Evolutionary conservation across 805 yeast genomes (phyloP).

Genomic region (Brettanomyces sp.): DNA sequence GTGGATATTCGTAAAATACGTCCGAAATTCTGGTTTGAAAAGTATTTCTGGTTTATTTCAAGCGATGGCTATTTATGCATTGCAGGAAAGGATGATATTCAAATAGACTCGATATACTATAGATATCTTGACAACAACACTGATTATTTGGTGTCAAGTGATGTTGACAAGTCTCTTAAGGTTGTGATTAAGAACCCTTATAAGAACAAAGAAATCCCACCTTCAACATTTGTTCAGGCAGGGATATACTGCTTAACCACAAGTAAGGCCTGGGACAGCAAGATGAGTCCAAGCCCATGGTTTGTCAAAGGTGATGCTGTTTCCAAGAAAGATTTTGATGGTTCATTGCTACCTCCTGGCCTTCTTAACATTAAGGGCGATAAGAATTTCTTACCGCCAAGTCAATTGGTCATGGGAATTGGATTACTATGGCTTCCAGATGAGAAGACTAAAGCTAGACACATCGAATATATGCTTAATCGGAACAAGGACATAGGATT

Average conservation of each 20-base stretch:
- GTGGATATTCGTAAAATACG: constrained; percentile 48
- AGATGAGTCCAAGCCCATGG: constrained; percentile 78
- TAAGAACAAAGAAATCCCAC: constrained; percentile 65
- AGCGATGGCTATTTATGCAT: constrained; percentile 80
- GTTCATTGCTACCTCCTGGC: constrained; percentile 51
- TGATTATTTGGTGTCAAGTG: constrained; percentile 69
- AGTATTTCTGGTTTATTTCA: constrained; percentile 89
- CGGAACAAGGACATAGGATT: constrained; percentile 23
- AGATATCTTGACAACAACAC: constrained; percentile 60
- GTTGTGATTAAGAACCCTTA: constrained; percentile 78
- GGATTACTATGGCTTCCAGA: constrained; percentile 71
- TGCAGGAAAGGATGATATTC: constrained; percentile 77
- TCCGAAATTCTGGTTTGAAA: constrained; percentile 84
- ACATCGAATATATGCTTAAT: constrained; percentile 17
- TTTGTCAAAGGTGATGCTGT: constrained; percentile 63
- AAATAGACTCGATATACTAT: constrained; percentile 71
- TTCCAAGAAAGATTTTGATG: constrained; percentile 57
- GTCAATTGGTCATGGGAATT: constrained; percentile 85
- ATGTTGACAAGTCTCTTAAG: constrained; percentile 61
- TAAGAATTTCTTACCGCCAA: constrained; percentile 58
- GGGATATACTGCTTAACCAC: constrained; percentile 76
- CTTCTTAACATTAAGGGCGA: constrained; percentile 44
- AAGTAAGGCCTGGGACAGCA: constrained; percentile 85
- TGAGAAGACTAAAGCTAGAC: constrained; percentile 34
- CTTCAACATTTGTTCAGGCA: constrained; percentile 82